Base-by-base conservation (phyloP, 1,284 basidiomycete species). In the Ceratobasidium sp. region DNA sequence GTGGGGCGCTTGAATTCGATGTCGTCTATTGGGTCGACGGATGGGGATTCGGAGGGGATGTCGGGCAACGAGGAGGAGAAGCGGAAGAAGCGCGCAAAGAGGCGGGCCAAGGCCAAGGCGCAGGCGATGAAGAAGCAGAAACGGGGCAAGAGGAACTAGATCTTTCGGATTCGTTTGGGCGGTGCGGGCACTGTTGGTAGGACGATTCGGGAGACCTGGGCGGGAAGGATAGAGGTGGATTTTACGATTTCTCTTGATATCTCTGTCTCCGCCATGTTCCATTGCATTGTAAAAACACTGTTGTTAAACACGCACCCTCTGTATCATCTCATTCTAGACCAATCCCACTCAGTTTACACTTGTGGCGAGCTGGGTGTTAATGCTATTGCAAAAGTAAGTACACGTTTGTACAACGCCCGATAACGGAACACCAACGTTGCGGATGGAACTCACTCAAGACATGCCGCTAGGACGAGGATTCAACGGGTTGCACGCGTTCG, bases 401-500 rank as follows among this genome's bases (percentile, higher is more conserved):
- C 70, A 74, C 70, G 70, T 74, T 70, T 55, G 38, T 12, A 70
- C 30, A 10, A 41, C 30, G 54, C 33, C 23, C 35, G 33, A 48
- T 30, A 30, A 54, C 20, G 18, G 54, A 5, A 1, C 3, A 27
- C 55, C 12, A 65, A 46, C 38, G n/a, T 6, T 23, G 14, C 68
- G 38, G 68, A 65, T 65, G 62, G 62, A 70, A 55, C 52, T 70
- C 35, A 59, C 35, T 60, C 30, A 30, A 54, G 33, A 46, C 41
- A 62, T 52, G 64, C 44, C 38, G 41, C 57, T 38, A 44, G 59
- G 69, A 44, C 57, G 30, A 27, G 46, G 70, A 62, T 44, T 46
- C 59, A 23, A 93, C 88, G 5, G 81, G 84, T 82, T 94, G 94
- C 20, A 91, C 87, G 48, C 87, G 86, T 83, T 93, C 93, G 81